A percentile compares a stretch with the other conserved stretches of the same genome.
These are phyloP conservation scores for Sclerotinia sclerotiorum DNA, from an alignment of 2,329 filamentous ascomycete genomes.

Conservation along the genomic window DNA sequence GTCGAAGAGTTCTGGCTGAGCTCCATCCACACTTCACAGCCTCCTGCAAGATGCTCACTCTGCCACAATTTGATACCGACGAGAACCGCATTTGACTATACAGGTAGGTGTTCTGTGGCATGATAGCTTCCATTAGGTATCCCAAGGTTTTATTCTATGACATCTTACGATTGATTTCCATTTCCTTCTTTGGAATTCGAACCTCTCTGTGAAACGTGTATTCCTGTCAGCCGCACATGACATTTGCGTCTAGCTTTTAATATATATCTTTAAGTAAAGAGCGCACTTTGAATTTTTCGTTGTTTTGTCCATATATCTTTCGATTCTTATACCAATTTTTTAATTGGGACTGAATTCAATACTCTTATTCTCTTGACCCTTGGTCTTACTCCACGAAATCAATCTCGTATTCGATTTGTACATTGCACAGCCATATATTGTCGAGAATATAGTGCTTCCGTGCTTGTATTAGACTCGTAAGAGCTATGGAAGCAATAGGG, in stretches of 20 bases:
- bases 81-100: not conserved
- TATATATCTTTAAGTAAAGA: not conserved
- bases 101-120: not conserved
- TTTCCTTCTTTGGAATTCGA: conserved; percentile 7
- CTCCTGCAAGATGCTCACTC: conserved; percentile 9
- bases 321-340: not conserved
- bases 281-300: not conserved
- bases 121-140: not conserved
- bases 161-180: not conserved
- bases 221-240: conserved; percentile 1
- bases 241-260: not conserved
- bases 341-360: not conserved
- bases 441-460: not conserved
- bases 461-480: not conserved
- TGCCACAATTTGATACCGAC: conserved; percentile 2
- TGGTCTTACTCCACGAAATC: not conserved
- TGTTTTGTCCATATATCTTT: not conserved
- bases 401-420: not conserved
- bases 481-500: conserved; percentile 16
- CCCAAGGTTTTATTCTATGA: not conserved
- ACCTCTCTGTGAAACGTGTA: not conserved
- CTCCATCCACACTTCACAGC: conserved; percentile 1
- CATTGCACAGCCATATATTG: not conserved
- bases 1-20: not conserved
- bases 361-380: not conserved